phyloP scores from a whole-genome alignment of 768 basidiomycete species.

The Auricularia sp. region DNA sequence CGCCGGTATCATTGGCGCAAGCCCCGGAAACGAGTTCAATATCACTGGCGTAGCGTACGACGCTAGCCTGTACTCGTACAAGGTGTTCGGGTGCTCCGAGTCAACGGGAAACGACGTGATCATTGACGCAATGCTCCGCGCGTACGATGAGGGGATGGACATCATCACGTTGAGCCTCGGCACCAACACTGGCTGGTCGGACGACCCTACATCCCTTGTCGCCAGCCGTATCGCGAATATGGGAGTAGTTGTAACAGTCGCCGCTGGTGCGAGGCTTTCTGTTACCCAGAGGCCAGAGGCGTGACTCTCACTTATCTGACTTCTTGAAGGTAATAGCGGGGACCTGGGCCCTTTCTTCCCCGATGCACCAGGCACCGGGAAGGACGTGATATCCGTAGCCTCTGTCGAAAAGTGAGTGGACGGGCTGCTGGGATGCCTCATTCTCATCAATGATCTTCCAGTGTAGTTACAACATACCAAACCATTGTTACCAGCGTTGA shows the following conservation, averaged over 20 bases:
- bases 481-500: too few species aligned
- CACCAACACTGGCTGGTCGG: constrained; percentile 53
- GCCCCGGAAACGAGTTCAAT: not conserved
- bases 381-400: too few species aligned
- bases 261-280: constrained; percentile 32
- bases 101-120: not conserved
- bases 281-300: too few species aligned
- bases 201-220: constrained; percentile 40
- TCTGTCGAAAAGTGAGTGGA: too few species aligned
- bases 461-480: too few species aligned
- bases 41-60: not conserved
- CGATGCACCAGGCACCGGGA: too few species aligned
- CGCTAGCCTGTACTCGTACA: not conserved
- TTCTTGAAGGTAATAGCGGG: too few species aligned
- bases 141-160: not conserved
- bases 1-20: not conserved
- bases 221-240: constrained; percentile 45
- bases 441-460: too few species aligned
- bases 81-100: not conserved
- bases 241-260: constrained; percentile 53
- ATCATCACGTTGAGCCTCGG: constrained; percentile 34
- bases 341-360: too few species aligned
- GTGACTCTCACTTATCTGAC: too few species aligned
- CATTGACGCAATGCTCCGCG: not conserved
- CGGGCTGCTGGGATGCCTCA: too few species aligned